Percentiles rank a stretch among this genome's conserved stretches.
Evolutionary conservation across 2,329 filamentous ascomycete genomes (phyloP).

Genomic region (Graphilbum fragrans): DNA sequence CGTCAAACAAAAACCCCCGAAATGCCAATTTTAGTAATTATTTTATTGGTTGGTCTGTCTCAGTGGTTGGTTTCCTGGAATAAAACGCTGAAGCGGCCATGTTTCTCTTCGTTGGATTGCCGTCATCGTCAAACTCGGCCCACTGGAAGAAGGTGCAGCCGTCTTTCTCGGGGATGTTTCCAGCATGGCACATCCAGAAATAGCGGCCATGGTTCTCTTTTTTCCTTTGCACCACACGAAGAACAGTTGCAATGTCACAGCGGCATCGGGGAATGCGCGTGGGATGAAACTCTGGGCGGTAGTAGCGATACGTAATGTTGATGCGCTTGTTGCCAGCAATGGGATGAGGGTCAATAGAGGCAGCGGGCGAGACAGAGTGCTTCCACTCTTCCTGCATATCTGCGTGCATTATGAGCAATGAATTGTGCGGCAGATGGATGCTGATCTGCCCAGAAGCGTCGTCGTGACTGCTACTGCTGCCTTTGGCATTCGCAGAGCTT

Average conservation of each 20-base stretch:
- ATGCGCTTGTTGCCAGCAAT: constrained; percentile 70
- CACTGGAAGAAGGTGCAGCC: constrained; percentile 73
- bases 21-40: background rate
- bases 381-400: constrained; percentile 99
- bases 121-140: constrained; percentile 80
- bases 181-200: constrained; percentile 87
- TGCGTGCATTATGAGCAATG: constrained; percentile 87
- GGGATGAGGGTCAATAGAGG: constrained; percentile 73
- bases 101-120: constrained; percentile 45
- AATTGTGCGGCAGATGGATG: constrained; percentile 91
- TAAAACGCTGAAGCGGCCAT: background rate
- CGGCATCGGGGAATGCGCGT: constrained; percentile 64
- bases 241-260: constrained; percentile 55
- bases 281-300: constrained; percentile 66
- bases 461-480: constrained; percentile 22
- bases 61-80: background rate
- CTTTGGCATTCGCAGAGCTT: constrained; percentile 7
- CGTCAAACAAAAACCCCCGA: too few relatives aligned
- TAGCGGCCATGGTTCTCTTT: constrained; percentile 62
- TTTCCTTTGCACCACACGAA: constrained; percentile 72
- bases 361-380: constrained; percentile 66
- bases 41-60: background rate
- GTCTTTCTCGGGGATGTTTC: constrained; percentile 55
- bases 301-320: constrained; percentile 89
- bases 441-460: constrained; percentile 76